Evolutionary conservation across 1,139 yeast species (phyloP).

Genomic region (Debaryomyces robertsiae): DNA sequence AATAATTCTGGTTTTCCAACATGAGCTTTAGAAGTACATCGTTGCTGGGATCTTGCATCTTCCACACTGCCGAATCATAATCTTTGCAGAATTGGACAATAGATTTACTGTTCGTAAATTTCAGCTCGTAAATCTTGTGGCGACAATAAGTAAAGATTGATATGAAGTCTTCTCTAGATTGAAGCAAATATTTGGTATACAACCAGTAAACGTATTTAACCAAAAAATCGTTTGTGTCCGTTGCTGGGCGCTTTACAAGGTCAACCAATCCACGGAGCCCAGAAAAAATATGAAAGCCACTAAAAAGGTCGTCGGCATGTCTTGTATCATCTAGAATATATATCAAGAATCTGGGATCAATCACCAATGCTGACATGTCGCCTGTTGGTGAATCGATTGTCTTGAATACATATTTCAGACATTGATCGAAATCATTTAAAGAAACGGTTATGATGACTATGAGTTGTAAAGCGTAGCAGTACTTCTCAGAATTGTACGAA

Average conservation of each 20-base stretch:
- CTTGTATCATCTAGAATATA: constrained; percentile 11
- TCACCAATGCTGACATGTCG: constrained; percentile 11
- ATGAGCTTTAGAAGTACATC: constrained; percentile 4
- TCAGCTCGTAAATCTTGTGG: background rate
- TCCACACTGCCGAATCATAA: constrained; percentile 9
- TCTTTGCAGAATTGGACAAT: constrained; percentile 2
- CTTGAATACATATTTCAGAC: constrained; percentile 16
- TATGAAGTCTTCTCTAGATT: background rate
- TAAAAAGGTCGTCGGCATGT: background rate
- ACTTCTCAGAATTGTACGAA: constrained; percentile 13
- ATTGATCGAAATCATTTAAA: constrained; percentile 10
- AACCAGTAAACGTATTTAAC: background rate
- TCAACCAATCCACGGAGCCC: constrained; percentile 9
- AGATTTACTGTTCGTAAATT: background rate
- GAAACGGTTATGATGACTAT: constrained; percentile 14
- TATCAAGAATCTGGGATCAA: constrained; percentile 21
- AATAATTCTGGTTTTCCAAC: constrained; percentile 8
- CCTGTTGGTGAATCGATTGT: constrained; percentile 13
- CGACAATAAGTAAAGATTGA: constrained; percentile 1
- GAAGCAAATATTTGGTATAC: background rate
- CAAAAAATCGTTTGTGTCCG: background rate
- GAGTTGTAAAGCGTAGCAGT: constrained; percentile 17
- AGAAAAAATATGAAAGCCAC: constrained; percentile 6
- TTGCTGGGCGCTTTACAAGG: background rate
- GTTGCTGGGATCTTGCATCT: background rate